Percentiles rank a stretch among this genome's conserved stretches.
Conservation (phyloP, 208 protist species). For the Herpetomonas tarakana region DNA sequence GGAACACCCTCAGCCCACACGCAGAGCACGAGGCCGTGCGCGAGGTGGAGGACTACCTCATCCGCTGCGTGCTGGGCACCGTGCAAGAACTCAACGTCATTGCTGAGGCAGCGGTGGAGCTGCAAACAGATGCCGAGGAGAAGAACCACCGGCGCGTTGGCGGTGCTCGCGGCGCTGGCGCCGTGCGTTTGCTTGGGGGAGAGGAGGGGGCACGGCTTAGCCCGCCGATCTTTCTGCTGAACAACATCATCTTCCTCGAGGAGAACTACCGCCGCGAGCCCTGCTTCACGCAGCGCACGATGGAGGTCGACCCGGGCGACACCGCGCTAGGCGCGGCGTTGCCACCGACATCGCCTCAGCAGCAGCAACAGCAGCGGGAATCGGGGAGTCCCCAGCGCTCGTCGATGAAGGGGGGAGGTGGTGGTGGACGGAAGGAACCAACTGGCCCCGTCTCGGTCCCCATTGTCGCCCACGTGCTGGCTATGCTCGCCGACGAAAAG, state of each 20-base stretch:
- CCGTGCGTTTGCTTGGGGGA: slow-evolving; percentile 9
- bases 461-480: slow-evolving; percentile 41
- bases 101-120: slow-evolving; percentile 45
- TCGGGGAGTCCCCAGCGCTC: background rate
- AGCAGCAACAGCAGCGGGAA: background rate
- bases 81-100: slow-evolving; percentile 65
- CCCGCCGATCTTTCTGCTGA: slow-evolving; percentile 71
- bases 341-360: background rate
- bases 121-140: slow-evolving; percentile 30
- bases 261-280: slow-evolving; percentile 68
- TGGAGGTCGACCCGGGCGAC: slow-evolving; percentile 8
- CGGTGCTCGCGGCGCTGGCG: background rate
- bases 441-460: slow-evolving; percentile 13
- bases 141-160: slow-evolving; percentile 14
- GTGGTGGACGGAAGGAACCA: background rate
- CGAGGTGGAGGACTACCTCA: slow-evolving; percentile 62
- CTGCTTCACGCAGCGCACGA: slow-evolving; percentile 50
- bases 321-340: background rate
- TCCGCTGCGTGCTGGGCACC: slow-evolving; percentile 55
- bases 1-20: slow-evolving; percentile 31
- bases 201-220: slow-evolving; percentile 24
- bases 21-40: slow-evolving; percentile 44
- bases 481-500: slow-evolving; percentile 50
- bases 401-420: background rate
- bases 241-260: slow-evolving; percentile 70